Evolutionary conservation across 257 asterid species (phyloP), one percentile per base, ranked within the genome.

Genomic region (Phtheirospermum japonicum): DNA sequence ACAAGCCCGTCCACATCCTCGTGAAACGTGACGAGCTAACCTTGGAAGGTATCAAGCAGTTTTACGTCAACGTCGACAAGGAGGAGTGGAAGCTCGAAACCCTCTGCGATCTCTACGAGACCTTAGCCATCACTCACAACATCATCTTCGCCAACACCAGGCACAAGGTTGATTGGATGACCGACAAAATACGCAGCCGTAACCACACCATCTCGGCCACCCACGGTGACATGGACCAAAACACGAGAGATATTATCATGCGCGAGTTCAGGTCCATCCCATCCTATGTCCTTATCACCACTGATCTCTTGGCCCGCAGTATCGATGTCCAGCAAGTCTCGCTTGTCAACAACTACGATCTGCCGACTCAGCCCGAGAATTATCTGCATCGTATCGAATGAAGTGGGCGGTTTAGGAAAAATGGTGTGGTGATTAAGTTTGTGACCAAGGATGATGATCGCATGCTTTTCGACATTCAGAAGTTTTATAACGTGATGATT

Each of bases 131-230:
- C 73, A 82, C 85, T 0, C 88, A 82, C 55, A 82, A 85, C 2
- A 83, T 82, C 71, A 82, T 82, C 75, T 82, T 82, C 18, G 83
- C 79, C 23, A 82, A 82, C 76, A 82, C 88, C 0, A 67, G 85
- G 71, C 79, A 85, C 54, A 82, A 82, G 79, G 88, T 82, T 6
- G 88, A 82, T 64, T 82, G 88, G 88, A 76, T 80, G 43, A 80
- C 85, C 0, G 85, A 80, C 64, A 80, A 80, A 52, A 80, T 80
- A 82, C 70, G 85, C 10, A 31, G 80, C 65, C 85, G 82, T 8
- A 82, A 80, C 33, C 85, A 80, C 16, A 80, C 85, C 0, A 80
- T 80, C 57, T 76, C 85, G 2, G 85, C 85, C 57, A 79, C 82
- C 7, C 85, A 79, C 2, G 84, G 84, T 37, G 85, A 82, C n/a